Percentiles rank a stretch among this genome's conserved stretches.
These are phyloP conservation scores for Corynascus novoguineensis DNA, from an alignment of 495 filamentous ascomycete species.

Conservation along the genomic window DNA sequence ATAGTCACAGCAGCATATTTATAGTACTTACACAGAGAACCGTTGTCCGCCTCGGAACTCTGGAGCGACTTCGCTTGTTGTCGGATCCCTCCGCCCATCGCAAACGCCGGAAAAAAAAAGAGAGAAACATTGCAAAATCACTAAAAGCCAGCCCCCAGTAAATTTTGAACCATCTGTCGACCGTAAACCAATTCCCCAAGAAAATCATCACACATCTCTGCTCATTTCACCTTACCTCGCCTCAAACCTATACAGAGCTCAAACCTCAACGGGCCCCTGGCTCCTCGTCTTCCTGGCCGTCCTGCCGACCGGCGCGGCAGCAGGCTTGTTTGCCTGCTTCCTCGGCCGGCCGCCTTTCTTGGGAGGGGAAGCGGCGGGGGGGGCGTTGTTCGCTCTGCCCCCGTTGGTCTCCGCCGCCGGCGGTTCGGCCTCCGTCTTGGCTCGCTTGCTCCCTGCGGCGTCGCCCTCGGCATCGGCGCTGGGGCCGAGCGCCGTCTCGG, in stretches of 20 bases:
- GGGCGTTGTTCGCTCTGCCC: background rate
- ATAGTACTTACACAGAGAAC: no score
- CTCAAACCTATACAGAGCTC: background rate
- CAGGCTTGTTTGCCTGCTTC: conserved; percentile 33
- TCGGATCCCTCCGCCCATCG: background rate
- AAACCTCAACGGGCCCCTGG: conserved; percentile 32
- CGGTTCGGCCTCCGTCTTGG: background rate
- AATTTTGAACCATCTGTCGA: background rate
- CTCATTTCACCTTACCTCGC: background rate
- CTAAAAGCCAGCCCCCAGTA: background rate
- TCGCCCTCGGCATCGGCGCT: conserved; percentile 15
- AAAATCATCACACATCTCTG: background rate
- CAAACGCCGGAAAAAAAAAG: background rate
- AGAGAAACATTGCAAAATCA: background rate
- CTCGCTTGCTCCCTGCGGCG: conserved; percentile 16
- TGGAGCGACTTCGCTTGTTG: background rate
- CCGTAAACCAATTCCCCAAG: conserved; percentile 3
- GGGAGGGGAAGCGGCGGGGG: background rate
- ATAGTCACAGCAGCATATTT: no score
- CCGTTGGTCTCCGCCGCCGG: background rate
- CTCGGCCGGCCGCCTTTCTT: conserved; percentile 33
- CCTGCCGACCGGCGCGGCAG: conserved; percentile 28
- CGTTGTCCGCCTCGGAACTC: no score
- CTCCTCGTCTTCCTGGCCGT: conserved; percentile 42
- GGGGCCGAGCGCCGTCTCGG: conserved; percentile 17